Conservation (phyloP, 2,329 filamentous ascomycete species). For the Nemania abortiva region DNA sequence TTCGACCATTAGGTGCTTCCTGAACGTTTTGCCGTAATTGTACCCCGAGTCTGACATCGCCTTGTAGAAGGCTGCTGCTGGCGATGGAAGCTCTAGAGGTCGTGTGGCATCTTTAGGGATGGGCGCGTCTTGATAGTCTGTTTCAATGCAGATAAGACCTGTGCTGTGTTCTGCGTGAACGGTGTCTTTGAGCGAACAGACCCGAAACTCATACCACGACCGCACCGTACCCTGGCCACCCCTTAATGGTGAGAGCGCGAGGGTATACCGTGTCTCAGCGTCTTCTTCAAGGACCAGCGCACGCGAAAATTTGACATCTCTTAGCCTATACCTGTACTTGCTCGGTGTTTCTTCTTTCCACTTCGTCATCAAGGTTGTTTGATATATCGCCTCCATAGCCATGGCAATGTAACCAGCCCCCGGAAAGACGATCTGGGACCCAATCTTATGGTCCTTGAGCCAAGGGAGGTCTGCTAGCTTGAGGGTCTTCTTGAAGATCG, state of each 20-base stretch:
- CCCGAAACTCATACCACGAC: conserved; percentile 47
- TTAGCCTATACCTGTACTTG: conserved; percentile 40
- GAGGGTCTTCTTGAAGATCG: conserved; percentile 32
- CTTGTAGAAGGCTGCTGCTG: conserved; percentile 25
- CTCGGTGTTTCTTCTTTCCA: conserved; percentile 23
- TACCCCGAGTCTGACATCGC: conserved; percentile 18
- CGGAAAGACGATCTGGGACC: conserved; percentile 58
- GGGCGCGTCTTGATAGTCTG: conserved; percentile 11
- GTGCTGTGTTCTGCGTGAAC: conserved; percentile 3
- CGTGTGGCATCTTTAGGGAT: neutral
- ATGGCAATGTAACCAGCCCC: conserved; percentile 55
- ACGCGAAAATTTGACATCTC: conserved; percentile 39
- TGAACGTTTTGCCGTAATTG: conserved; percentile 29
- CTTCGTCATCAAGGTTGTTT: conserved; percentile 31
- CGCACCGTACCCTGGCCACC: conserved; percentile 21
- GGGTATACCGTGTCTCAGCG: conserved; percentile 5
- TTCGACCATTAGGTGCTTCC: conserved; percentile 38
- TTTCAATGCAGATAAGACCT: conserved; percentile 27
- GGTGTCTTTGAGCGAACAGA: conserved; percentile 29
- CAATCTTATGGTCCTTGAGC: conserved; percentile 59
- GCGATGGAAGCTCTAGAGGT: conserved; percentile 8
- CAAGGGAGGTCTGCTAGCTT: conserved; percentile 52
- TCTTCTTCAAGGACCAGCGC: conserved; percentile 39
- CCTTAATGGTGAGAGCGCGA: conserved; percentile 26
- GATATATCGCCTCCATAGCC: conserved; percentile 49